Evolutionary conservation across 306 rosid species (phyloP), one percentile per base, ranked within the genome.

Genomic region (Gleditsia sinensis): DNA sequence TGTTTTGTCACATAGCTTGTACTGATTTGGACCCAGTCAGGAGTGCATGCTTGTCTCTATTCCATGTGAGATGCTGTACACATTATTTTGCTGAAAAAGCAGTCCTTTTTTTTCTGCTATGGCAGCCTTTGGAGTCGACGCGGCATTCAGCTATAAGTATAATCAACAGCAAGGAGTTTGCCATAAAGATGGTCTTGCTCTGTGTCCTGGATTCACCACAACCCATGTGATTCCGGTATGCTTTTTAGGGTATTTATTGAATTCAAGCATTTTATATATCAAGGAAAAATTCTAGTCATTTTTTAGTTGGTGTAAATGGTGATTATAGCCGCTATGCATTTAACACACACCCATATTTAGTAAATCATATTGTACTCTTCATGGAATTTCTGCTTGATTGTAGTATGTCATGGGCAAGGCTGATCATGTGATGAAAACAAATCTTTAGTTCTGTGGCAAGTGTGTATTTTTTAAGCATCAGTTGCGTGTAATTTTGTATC

Each of bases 191-290:
- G 97, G 99, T 65, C 96, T 90, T 77, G 99, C 92, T 82, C 62
- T 94, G 79, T 94, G 96, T 78, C 96, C 97, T 45, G 98, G 98
- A 77, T 94, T 94, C 81, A 87, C 81, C 39, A 85, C 99, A 33
- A 92, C 95, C 62, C 97, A 94, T 82, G 96, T 90, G 79, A 88
- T 94, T 82, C 99, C 95, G 78, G 99, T 94, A 91, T 80, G 93
- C 72, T 78, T 78, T 75, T 61, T 61, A 62, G 75, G 56, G 13
- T 69, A 43, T 54, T 70, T 66, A 2, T 32, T 65, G 67, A 59
- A 46, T 40, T 55, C 19, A 48, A 42, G 30, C 42, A 28, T 69
- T 73, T 62, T 20, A 19, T 37, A 57, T 23, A 50, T 54, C 57
- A 74, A 46, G 43, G 45, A 63, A 65, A 69, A 45, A 7, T 3